Base-by-base conservation (phyloP, 1,139 yeast genomes). In the Suhomyces chickasaworum region DNA sequence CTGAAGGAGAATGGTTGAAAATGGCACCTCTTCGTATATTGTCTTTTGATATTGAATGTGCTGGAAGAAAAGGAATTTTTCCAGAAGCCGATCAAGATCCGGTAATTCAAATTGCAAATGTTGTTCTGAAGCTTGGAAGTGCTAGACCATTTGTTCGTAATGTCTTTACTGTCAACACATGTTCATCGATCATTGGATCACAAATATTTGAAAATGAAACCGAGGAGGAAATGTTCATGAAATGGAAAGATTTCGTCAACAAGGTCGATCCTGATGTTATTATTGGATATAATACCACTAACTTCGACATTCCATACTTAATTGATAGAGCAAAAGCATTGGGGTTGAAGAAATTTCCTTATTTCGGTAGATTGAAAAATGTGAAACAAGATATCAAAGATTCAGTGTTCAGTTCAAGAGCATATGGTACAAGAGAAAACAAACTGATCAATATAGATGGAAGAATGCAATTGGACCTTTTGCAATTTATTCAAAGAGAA, bases 11-110 rank as follows among this genome's bases (percentile, higher is more conserved):
- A 51, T 95, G 96, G 95, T 78, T 89, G 38, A 86, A 85, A 56
- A 86, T 89, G 73, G 98, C 99, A 0, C 99, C 99, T 0, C 75
- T 95, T 51, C 84, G 99, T 60, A 85, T 95, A 39, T 73, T 95
- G 53, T 90, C 98, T 9, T 93, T 93, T 64, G 99, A 95, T 73
- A 93, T 95, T 52, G 99, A 95, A 68, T 95, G 99, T 78, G 95
- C 99, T 6, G 99, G 99, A 42, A 81, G 99, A 66, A 88, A 89
- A 53, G 99, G 99, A 44, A 79, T 93, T 16, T 95, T 95, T 65
- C 99, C 99, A 0, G 99, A 95, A 63, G 87, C 99, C 1, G 86
- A 88, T 51, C 79, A 83, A 41, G 99, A 95, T 67, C 87, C 97
- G 0, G 97, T 95, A 7, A 95, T 95, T 61, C 99, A 95, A 66